Evolutionary conservation across 495 filamentous ascomycete species (phyloP).

Genomic region (Parathielavia hyrcaniae): DNA sequence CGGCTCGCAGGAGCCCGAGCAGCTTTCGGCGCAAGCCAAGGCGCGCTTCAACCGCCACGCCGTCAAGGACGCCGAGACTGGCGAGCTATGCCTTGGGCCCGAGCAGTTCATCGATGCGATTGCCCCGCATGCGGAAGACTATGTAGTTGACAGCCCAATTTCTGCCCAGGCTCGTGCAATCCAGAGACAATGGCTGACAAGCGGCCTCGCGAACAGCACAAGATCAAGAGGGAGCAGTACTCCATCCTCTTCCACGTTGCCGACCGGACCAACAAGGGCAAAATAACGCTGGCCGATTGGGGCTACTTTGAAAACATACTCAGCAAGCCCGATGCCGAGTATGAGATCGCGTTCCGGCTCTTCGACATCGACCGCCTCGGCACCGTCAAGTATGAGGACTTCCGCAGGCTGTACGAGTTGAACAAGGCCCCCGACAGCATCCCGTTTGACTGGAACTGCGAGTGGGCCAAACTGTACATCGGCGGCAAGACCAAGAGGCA

Average conservation of each 20-base stretch:
- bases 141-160: constrained; percentile 53
- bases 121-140: constrained; percentile 82
- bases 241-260: constrained; percentile 85
- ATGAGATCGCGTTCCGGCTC: constrained; percentile 95
- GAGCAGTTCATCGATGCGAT: constrained; percentile 86
- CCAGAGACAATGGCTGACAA: constrained; percentile 19
- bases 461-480: constrained; percentile 94
- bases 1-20: constrained; percentile 52
- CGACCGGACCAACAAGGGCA: constrained; percentile 65
- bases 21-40: constrained; percentile 63
- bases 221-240: constrained; percentile 93
- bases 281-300: constrained; percentile 78
- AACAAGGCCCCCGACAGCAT: constrained; percentile 77
- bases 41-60: constrained; percentile 73
- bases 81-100: constrained; percentile 70
- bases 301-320: constrained; percentile 87
- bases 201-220: constrained; percentile 58
- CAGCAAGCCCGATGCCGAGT: constrained; percentile 91
- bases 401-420: constrained; percentile 69
- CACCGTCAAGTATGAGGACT: constrained; percentile 77
- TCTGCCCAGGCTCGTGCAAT: constrained; percentile 1
- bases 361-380: constrained; percentile 83
- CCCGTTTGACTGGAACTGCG: constrained; percentile 93
- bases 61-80: constrained; percentile 62
- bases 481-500: constrained; percentile 78